Evolutionary conservation across 2,329 filamentous ascomycete species (phyloP).

Genomic region (Lecanicillium sp.): DNA sequence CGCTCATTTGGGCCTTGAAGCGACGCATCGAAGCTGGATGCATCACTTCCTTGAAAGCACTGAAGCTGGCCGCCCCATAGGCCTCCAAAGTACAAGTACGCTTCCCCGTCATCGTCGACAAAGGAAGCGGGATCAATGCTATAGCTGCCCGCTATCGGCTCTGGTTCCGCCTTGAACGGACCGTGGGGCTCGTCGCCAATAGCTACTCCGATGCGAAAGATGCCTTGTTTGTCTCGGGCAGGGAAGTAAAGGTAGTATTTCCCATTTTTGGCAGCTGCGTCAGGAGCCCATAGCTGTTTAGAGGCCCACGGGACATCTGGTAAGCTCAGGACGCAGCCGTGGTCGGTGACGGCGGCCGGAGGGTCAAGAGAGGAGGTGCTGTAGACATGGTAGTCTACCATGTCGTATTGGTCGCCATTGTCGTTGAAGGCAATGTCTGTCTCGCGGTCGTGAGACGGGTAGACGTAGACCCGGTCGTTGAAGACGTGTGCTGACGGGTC

Average conservation of each 20-base stretch:
- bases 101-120: conserved; percentile 46
- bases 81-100: conserved; percentile 60
- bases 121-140: conserved; percentile 72
- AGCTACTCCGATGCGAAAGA: conserved; percentile 71
- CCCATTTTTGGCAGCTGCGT: conserved; percentile 58
- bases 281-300: conserved; percentile 75
- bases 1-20: conserved; percentile 53
- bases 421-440: conserved; percentile 70
- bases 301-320: conserved; percentile 67
- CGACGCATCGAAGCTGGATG: conserved; percentile 41
- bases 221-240: conserved; percentile 57
- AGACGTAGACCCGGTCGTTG: conserved; percentile 67
- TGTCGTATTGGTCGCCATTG: conserved; percentile 80
- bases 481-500: conserved; percentile 78
- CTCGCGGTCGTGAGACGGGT: conserved; percentile 73
- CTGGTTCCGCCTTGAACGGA: conserved; percentile 58
- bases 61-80: conserved; percentile 77
- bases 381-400: conserved; percentile 78
- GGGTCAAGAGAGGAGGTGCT: conserved; percentile 43
- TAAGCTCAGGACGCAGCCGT: conserved; percentile 58
- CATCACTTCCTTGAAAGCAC: conserved; percentile 54
- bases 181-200: conserved; percentile 55
- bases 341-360: conserved; percentile 56
- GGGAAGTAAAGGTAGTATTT: conserved; percentile 75
- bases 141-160: conserved; percentile 60